These are phyloP conservation scores for Pachysolen tannophilus DNA, from an alignment of 805 yeast species.

Conservation along the genomic window DNA sequence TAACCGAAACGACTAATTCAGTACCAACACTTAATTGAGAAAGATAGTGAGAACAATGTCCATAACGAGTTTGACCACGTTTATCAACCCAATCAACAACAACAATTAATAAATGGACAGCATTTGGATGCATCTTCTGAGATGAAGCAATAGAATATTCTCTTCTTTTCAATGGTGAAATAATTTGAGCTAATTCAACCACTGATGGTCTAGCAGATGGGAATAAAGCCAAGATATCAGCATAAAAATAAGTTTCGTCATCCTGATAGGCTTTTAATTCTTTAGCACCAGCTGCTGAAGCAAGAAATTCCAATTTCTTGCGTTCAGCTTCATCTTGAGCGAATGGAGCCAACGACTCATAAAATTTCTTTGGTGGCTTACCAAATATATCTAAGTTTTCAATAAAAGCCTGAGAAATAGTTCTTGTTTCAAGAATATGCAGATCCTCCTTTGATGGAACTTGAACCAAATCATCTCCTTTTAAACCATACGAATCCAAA, in stretches of 20 bases:
- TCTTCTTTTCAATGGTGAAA: slow-evolving; percentile 89
- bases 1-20: slow-evolving; percentile 87
- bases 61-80: slow-evolving; percentile 78
- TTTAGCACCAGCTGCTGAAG: slow-evolving; percentile 74
- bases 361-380: slow-evolving; percentile 92
- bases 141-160: slow-evolving; percentile 97
- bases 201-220: slow-evolving; percentile 73
- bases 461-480: slow-evolving; percentile 60
- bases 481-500: slow-evolving; percentile 61
- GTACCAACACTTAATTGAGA: slow-evolving; percentile 73
- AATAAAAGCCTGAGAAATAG: slow-evolving; percentile 70
- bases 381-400: slow-evolving; percentile 88
- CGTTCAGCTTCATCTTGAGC: slow-evolving; percentile 67
- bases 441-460: slow-evolving; percentile 63
- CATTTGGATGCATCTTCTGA: slow-evolving; percentile 84
- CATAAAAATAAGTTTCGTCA: slow-evolving; percentile 71
- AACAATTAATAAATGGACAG: slow-evolving; percentile 84
- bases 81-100: slow-evolving; percentile 94
- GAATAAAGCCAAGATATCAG: slow-evolving; percentile 74
- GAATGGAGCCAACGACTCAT: slow-evolving; percentile 68
- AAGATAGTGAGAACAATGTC: slow-evolving; percentile 89
- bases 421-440: slow-evolving; percentile 57
- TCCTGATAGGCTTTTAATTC: slow-evolving; percentile 82
- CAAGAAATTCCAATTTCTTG: slow-evolving; percentile 51
- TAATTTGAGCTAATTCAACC: slow-evolving; percentile 58